phyloP scores from a whole-genome alignment of 2,329 filamentous ascomycete genomes.

The Penicillium psychrosexuale region DNA sequence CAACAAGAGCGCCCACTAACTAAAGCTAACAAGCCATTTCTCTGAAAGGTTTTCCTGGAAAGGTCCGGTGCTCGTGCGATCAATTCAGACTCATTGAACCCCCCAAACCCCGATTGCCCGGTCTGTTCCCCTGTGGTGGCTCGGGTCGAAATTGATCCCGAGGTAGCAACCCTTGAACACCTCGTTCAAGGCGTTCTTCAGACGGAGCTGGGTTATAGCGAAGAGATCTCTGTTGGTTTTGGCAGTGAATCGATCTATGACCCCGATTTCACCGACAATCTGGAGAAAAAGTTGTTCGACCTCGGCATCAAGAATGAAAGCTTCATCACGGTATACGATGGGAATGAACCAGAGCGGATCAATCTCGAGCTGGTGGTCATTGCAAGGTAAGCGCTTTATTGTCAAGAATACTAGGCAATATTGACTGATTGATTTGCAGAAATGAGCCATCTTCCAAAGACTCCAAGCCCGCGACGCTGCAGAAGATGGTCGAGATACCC shows the following conservation, averaged over 20 bases:
- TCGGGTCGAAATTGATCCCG: conserved; percentile 65
- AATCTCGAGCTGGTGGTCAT: conserved; percentile 67
- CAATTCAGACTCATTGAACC: conserved; percentile 53
- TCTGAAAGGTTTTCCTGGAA: conserved; percentile 69
- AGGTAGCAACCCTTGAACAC: conserved; percentile 71
- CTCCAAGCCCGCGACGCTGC: conserved; percentile 41
- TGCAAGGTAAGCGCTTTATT: conserved; percentile 26
- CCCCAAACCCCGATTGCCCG: conserved; percentile 77
- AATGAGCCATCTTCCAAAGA: conserved; percentile 33
- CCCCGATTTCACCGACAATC: conserved; percentile 80
- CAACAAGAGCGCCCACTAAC: not conserved
- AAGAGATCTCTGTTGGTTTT: conserved; percentile 75
- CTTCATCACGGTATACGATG: conserved; percentile 79
- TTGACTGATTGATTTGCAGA: conserved; percentile 21
- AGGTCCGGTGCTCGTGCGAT: conserved; percentile 59
- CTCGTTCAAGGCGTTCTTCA: conserved; percentile 73
- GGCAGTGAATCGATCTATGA: conserved; percentile 81
- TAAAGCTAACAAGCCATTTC: not conserved
- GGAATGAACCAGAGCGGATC: conserved; percentile 67
- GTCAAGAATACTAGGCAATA: not conserved
- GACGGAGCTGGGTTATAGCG: conserved; percentile 68
- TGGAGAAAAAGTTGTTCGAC: conserved; percentile 73
- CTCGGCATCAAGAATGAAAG: conserved; percentile 70
- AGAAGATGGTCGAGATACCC: conserved; percentile 46
- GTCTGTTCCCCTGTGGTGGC: conserved; percentile 75